A percentile compares a stretch with the other conserved stretches of the same genome.
Evolutionary conservation across 805 yeast genomes (phyloP).

Genomic region (Metschnikowia hibisci): DNA sequence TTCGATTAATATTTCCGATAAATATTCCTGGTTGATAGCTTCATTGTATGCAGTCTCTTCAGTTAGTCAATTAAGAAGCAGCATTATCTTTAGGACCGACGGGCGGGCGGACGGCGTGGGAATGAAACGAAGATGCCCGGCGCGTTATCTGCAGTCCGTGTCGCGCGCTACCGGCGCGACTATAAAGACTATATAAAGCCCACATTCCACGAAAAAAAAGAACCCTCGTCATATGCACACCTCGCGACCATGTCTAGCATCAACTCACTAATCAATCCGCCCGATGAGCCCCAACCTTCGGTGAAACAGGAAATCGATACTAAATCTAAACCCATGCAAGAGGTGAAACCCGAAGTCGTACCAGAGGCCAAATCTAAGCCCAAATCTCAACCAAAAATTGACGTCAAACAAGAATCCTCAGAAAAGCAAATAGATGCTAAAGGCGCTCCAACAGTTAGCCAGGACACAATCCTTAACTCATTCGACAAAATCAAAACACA

Average conservation of each 20-base stretch:
- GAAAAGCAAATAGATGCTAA: background rate
- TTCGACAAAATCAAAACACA: conserved; percentile 67
- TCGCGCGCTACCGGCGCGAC: conserved; percentile 4
- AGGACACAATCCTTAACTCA: conserved; percentile 29
- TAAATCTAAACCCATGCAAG: background rate
- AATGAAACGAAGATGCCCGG: conserved; percentile 1
- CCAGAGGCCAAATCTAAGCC: background rate
- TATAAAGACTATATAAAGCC: conserved; percentile 16
- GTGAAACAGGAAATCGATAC: background rate
- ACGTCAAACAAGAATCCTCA: background rate
- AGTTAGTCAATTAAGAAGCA: no score
- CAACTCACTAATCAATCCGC: conserved; percentile 25
- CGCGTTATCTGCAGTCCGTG: conserved; percentile 1
- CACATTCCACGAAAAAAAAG: conserved; percentile 6
- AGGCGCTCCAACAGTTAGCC: conserved; percentile 20
- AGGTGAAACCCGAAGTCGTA: conserved; percentile 1
- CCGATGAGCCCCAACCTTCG: conserved; percentile 15
- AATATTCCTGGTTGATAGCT: no score
- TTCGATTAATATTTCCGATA: no score
- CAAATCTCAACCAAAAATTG: background rate
- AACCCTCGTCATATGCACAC: conserved; percentile 15
- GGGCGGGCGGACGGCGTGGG: no score
- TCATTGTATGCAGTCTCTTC: no score
- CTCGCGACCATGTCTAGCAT: conserved; percentile 22
- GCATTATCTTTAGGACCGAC: no score